These are phyloP conservation scores for Pseudogymnoascus sp. DNA, from an alignment of 2,329 filamentous ascomycete genomes.

Conservation along the genomic window DNA sequence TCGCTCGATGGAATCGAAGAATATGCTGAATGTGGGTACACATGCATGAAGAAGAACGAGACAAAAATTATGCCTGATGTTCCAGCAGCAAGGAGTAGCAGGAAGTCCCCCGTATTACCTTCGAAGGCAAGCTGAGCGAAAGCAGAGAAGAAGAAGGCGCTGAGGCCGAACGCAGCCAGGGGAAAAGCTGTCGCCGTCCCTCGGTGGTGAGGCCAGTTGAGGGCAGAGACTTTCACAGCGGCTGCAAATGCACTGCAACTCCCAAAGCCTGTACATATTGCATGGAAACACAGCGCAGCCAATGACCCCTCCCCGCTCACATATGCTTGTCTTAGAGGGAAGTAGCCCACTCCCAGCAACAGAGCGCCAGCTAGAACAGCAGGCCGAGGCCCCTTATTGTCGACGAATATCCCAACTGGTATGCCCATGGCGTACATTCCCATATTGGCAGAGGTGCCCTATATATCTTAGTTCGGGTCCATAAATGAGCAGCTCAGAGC, in stretches of 20 bases:
- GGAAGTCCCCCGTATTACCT: conserved; percentile 71
- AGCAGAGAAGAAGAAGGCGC: conserved; percentile 90
- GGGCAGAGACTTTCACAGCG: conserved; percentile 74
- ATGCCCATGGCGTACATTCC: conserved; percentile 92
- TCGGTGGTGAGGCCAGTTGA: conserved; percentile 85
- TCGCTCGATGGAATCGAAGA: conserved; percentile 33
- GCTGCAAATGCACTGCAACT: conserved; percentile 87
- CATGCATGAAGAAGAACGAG: conserved; percentile 76
- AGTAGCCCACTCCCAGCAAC: conserved; percentile 71
- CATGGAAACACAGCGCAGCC: conserved; percentile 65
- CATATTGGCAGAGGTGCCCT: conserved; percentile 69
- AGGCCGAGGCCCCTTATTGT: conserved; percentile 69
- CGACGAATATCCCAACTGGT: conserved; percentile 79
- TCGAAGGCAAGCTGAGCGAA: conserved; percentile 70
- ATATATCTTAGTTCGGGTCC: conserved; percentile 25
- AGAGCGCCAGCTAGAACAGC: conserved; percentile 68
- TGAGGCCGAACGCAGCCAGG: conserved; percentile 83
- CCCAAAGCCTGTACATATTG: conserved; percentile 77
- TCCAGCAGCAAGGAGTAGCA: conserved; percentile 70
- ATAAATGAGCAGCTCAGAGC: conserved; percentile 14
- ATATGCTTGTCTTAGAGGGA: conserved; percentile 73
- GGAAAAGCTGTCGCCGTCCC: conserved; percentile 93
- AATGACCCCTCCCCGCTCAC: conserved; percentile 55
- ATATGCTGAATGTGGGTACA: conserved; percentile 51
- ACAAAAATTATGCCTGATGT: conserved; percentile 67